Percentiles rank a stretch among this genome's conserved stretches.
phyloP scores from a whole-genome alignment of 352 stramenopile species.

The Phytophthora constricta region DNA sequence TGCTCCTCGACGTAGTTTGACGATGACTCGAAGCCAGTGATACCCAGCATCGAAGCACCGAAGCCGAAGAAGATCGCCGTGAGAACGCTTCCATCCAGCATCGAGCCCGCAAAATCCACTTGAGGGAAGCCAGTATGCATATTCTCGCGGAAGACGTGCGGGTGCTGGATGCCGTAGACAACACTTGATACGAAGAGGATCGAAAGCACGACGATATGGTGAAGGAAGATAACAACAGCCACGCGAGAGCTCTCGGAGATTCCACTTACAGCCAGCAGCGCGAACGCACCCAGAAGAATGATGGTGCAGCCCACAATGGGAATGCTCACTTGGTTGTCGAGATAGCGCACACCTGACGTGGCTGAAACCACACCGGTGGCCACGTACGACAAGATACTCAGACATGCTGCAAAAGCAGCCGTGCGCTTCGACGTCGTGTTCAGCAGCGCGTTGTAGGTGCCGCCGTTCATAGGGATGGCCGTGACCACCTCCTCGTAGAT shows the following conservation, averaged over 20 bases:
- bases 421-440: conserved; percentile 90
- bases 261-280: conserved; percentile 70
- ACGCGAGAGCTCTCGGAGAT: conserved; percentile 84
- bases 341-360: conserved; percentile 75
- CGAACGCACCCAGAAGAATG: conserved; percentile 76
- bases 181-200: conserved; percentile 57
- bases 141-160: conserved; percentile 67
- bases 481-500: conserved; percentile 91
- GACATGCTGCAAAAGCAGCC: conserved; percentile 78
- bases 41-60: conserved; percentile 81
- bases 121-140: conserved; percentile 57
- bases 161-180: conserved; percentile 63
- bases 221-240: conserved; percentile 79
- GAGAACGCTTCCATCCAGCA: conserved; percentile 42
- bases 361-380: conserved; percentile 76
- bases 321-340: conserved; percentile 70
- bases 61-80: conserved; percentile 79
- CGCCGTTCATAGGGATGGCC: conserved; percentile 89
- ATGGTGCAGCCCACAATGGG: conserved; percentile 45
- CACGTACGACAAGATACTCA: conserved; percentile 89
- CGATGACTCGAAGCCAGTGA: conserved; percentile 90
- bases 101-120: conserved; percentile 57
- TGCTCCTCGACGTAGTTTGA: conserved; percentile 91
- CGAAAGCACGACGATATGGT: conserved; percentile 75
- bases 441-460: conserved; percentile 91